Base-by-base conservation (phyloP, 2,329 filamentous ascomycete species). In the Rutstroemia sp. region DNA sequence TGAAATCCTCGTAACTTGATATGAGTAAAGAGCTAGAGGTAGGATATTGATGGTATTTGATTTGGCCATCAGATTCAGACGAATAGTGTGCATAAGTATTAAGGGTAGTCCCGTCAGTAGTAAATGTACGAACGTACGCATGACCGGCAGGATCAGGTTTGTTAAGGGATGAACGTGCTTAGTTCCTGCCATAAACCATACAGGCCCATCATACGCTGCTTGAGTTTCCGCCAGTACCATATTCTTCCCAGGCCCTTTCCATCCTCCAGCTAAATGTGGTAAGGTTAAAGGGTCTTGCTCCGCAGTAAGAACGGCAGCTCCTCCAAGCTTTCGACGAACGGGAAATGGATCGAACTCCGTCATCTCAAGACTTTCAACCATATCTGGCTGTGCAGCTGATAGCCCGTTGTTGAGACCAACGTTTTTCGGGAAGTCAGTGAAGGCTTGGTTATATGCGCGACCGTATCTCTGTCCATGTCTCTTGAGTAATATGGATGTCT, bases 351-450 rank as follows among this genome's bases (percentile, higher is more conserved):
- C 8, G 37, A 61, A 63, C 37, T 58, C 42, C 30, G 38, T 16
- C 39, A 60, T 57, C 21, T 58, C 55, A 23, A 64, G 59, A 5
- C 65, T 66, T 51, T 70, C 63, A 49, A 69, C 50, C 23, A 63
- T 66, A 58, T 68, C 66, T 27, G 68, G 66, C 48, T 67, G 65
- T 27, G 64, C 57, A 23, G 64, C 56, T 25, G 65, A 64, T 3
- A 70, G 16, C 59, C 59, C 59, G 41, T 65, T 59, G 30, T 70
- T 70, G 50, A 69, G 67, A 12, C 64, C 62, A 44, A 65, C 54
- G 38, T 65, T 54, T 30, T 60, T 58, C 25, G 65, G 63, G 19
- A 69, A 61, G 38, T 23, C 51, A 2, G 58, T 65, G 34, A 68
- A 64, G 37, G 59, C 55, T 59, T 60, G 56, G 34, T 59, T 58